Base-by-base conservation (phyloP, 768 basidiomycete species). In the Clathrus columnatus region DNA sequence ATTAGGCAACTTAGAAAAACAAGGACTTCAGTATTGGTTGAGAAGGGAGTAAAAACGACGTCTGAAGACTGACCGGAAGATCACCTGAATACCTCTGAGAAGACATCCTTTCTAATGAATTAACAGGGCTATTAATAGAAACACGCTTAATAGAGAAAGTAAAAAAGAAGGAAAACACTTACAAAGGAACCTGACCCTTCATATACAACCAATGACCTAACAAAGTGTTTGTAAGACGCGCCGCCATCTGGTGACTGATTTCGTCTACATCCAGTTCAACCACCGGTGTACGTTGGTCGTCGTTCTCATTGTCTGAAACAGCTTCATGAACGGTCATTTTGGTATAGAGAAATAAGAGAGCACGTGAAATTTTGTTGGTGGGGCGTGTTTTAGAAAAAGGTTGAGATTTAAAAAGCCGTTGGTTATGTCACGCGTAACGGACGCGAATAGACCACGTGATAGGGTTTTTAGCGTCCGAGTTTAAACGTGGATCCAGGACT, bases 121-220 rank as follows among this genome's bases (percentile, higher is more conserved):
- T 32, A 26, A 56, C 28, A 5, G 58, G 58, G 44, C 56, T 57
- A 21, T 24, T 1, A 28, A 51, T 17, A 52, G 51, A 18, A 41
- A 27, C 26, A 24, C 28, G 48, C 16, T 29, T 43, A 7, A 18
- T 45, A 6, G 8, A 10, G 29, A 29, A 20, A 27, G 29, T 0
- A 49, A 16, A 11, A 47, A 48, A 20, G 18, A 20, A 23, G n/a
- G n/a, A n/a, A n/a, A n/a, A n/a, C 4, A 77, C 86, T 68, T 62
- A 89, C 87, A 89, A 81, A 1, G 87, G 87, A 0, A 89, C 73
- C 61, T 90, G 87, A 59, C 78, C 84, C 65, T 90, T 91, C 54
- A 90, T 70, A 63, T 86, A 91, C 17, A 90, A 65, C 1, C 88
- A 75, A 63, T 89, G 86, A 0, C 81, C 80, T 0, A 91, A 69